A percentile compares a stretch with the other conserved stretches of the same genome.
phyloP scores from a whole-genome alignment of 768 basidiomycete species.

The Lactarius trivialis region DNA sequence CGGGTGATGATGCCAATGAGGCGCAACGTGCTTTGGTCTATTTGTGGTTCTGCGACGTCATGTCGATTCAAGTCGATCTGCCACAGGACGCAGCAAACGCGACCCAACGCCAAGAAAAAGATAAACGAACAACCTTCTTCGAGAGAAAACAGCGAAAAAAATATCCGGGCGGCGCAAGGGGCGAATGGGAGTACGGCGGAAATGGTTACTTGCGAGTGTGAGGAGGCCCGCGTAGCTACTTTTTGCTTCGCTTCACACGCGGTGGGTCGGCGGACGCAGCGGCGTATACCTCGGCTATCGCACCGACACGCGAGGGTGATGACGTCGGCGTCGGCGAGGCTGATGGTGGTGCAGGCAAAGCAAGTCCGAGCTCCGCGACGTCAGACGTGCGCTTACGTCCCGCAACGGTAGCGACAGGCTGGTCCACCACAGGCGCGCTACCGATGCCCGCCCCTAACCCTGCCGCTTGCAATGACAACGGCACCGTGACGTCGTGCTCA shows the following conservation, averaged over 20 bases:
- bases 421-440: not conserved
- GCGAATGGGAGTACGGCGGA: not conserved
- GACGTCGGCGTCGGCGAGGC: constrained; percentile 1
- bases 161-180: not conserved
- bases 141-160: not conserved
- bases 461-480: not conserved
- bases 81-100: not conserved
- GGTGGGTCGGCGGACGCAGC: constrained; percentile 12
- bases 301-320: not conserved
- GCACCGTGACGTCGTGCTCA: constrained; percentile 29
- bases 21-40: not conserved
- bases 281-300: not conserved
- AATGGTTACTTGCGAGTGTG: not conserved
- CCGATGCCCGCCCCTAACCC: not conserved
- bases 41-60: not conserved
- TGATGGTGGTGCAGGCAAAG: not conserved
- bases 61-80: not conserved
- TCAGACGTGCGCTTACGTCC: constrained; percentile 31
- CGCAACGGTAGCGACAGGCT: constrained; percentile 4
- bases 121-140: not conserved
- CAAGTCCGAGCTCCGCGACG: constrained; percentile 25
- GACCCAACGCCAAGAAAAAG: not conserved
- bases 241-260: constrained; percentile 27
- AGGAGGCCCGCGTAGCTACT: constrained; percentile 18
- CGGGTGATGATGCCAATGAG: not conserved